Evolutionary conservation across 2,329 filamentous ascomycete species (phyloP), one percentile per base, ranked within the genome.

Genomic region (Thelonectria discophora): DNA sequence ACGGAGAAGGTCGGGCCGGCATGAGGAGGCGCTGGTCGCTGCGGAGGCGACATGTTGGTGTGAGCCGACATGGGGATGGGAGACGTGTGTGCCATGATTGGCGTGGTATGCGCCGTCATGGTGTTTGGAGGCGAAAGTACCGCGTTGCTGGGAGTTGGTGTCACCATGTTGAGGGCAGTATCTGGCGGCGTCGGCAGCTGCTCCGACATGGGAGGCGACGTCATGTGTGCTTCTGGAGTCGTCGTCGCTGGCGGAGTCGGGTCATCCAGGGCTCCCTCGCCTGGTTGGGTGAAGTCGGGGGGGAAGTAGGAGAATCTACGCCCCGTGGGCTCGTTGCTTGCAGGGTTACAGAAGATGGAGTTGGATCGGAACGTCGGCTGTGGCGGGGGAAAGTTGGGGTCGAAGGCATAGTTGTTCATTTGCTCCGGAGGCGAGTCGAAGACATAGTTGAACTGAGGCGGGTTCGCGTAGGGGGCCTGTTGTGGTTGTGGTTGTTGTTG

Each of bases 291-390:
- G 11, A 78, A 77, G 18, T 89, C 86, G 1, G 87, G 87, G 10
- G 88, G 86, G 65, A 89, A 89, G 67, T 88, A 87, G 15, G 86
- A 89, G 64, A 88, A 87, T 8, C 86, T 80, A 20, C 87, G 82
- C 8, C 86, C 86, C 42, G 78, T 80, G 9, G 78, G 77, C 62
- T 87, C 84, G 5, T 79, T 82, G 17, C 81, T 81, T 1, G 83
- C 81, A 6, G 87, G 86, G 59, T 84, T 86, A 65, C 83, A 79
- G 74, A 90, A 90, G 62, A 90, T 90, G 1, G 88, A 89, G 70
- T 88, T 88, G 10, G 87, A 89, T 55, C 88, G 82, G 75, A 90
- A 90, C 3, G 81, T 83, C 1, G 81, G 87, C 46, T 82, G 86
- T 42, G 77, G 68, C 58, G 77, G 73, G 62, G 79, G 68, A 55